Evolutionary conservation across 805 yeast species (phyloP).

Genomic region (Schwanniomyces sp.): DNA sequence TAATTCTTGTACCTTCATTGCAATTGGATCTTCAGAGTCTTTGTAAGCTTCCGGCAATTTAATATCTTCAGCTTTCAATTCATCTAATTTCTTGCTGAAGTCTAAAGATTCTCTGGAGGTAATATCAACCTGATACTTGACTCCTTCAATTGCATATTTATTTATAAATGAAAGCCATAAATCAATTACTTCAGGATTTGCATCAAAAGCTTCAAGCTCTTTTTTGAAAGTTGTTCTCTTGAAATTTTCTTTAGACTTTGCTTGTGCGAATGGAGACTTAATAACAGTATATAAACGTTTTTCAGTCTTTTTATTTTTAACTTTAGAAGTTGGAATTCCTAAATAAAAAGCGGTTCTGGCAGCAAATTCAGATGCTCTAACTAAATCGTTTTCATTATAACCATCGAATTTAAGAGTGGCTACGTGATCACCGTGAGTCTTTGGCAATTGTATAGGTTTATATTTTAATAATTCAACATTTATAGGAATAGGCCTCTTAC

Average conservation of each 20-base stretch:
- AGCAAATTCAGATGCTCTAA: constrained; percentile 80
- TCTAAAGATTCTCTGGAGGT: constrained; percentile 32
- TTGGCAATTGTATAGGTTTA: constrained; percentile 71
- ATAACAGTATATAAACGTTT: constrained; percentile 92
- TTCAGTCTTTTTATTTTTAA: constrained; percentile 65
- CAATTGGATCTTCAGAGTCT: constrained; percentile 47
- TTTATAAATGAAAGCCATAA: constrained; percentile 75
- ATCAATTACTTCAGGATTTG: constrained; percentile 82
- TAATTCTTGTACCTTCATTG: constrained; percentile 67
- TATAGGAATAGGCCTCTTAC: constrained; percentile 69
- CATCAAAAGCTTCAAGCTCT: constrained; percentile 73
- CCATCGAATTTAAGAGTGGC: constrained; percentile 78
- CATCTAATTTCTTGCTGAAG: constrained; percentile 27
- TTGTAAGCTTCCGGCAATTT: constrained; percentile 33
- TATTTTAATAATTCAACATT: constrained; percentile 79
- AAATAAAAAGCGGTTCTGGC: constrained; percentile 86
- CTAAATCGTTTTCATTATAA: constrained; percentile 66
- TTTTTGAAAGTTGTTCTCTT: constrained; percentile 84
- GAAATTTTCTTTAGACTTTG: constrained; percentile 92
- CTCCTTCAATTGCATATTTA: constrained; percentile 77
- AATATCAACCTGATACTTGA: constrained; percentile 76
- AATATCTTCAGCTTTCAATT: constrained; percentile 23
- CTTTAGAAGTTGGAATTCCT: constrained; percentile 82
- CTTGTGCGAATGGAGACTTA: constrained; percentile 89
- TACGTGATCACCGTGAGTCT: constrained; percentile 69